Conservation (phyloP, 2,329 filamentous ascomycete species). For the Ophiostoma novo-ulmi region DNA sequence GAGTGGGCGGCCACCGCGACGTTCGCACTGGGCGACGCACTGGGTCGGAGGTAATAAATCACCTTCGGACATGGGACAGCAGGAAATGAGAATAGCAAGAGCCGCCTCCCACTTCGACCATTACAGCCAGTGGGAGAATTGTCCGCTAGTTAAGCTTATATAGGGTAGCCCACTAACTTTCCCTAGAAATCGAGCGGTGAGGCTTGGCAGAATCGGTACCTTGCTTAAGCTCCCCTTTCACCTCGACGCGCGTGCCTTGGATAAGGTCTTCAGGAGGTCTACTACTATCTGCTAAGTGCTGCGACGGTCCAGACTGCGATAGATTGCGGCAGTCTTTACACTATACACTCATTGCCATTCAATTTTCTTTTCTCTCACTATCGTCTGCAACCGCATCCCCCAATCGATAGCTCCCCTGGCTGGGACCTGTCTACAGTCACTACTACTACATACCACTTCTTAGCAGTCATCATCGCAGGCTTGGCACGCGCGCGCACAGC, state of each 20-base stretch:
- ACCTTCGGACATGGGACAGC: slow-evolving; percentile 50
- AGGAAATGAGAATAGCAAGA: slow-evolving; percentile 45
- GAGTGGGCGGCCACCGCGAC: slow-evolving; percentile 62
- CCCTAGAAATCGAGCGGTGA: slow-evolving; percentile 10
- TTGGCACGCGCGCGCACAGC: neutral
- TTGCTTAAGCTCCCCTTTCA: neutral
- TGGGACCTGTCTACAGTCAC: neutral
- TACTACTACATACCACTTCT: neutral
- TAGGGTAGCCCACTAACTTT: neutral
- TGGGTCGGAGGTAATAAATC: slow-evolving; percentile 34
- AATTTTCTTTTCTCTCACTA: neutral
- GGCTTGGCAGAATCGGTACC: slow-evolving; percentile 13
- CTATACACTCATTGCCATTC: neutral
- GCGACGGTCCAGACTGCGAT: neutral
- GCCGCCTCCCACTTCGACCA: slow-evolving; percentile 29
- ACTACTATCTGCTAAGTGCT: neutral
- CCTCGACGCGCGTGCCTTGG: neutral
- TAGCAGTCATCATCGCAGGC: slow-evolving; percentile 1
- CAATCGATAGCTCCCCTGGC: slow-evolving; percentile 10
- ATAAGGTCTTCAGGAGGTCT: neutral
- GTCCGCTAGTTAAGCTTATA: slow-evolving; percentile 14
- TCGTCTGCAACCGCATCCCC: neutral
- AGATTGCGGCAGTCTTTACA: neutral
- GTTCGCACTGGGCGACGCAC: slow-evolving; percentile 63
- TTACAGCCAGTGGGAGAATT: slow-evolving; percentile 25